Evolutionary conservation across 495 filamentous ascomycete species (phyloP).

Genomic region (Evernia prunastri): DNA sequence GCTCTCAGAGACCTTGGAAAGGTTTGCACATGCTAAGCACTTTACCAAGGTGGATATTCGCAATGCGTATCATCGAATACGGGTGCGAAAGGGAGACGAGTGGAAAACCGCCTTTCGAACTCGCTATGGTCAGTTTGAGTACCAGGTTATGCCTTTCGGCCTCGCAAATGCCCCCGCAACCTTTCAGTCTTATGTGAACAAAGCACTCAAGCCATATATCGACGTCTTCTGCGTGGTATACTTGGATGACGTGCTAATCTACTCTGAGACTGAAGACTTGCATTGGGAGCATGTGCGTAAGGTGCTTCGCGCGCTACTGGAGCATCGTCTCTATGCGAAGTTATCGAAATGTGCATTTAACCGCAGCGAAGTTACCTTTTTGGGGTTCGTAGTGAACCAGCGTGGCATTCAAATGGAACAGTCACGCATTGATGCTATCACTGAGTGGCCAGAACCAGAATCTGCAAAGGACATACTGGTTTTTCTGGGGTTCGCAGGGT

Average conservation of each 20-base stretch:
- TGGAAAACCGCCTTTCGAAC: too few relatives aligned
- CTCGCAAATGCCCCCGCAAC: conserved; percentile 18
- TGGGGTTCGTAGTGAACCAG: not conserved
- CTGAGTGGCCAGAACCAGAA: not conserved
- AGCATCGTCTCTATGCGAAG: not conserved
- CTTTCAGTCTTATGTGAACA: conserved; percentile 18
- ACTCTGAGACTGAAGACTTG: not conserved
- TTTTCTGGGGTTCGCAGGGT: not conserved
- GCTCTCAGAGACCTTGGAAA: too few relatives aligned
- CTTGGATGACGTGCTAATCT: conserved; percentile 8
- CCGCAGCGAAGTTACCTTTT: not conserved
- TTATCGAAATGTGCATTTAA: not conserved
- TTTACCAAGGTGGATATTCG: too few relatives aligned
- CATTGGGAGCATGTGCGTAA: not conserved
- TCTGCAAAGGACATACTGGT: not conserved
- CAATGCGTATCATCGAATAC: too few relatives aligned
- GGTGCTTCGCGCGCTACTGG: not conserved
- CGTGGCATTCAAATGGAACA: not conserved
- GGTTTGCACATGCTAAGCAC: too few relatives aligned
- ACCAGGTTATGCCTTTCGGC: conserved; percentile 20
- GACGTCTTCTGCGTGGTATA: conserved; percentile 15
- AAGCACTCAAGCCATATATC: conserved; percentile 4
- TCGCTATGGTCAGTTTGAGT: conserved; percentile 15
- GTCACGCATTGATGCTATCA: not conserved
- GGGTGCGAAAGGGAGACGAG: too few relatives aligned